Evolutionary conservation across 108 stramenopile genomes (phyloP), one percentile per base, ranked within the genome.

Genomic region (Skeletonema potamos): DNA sequence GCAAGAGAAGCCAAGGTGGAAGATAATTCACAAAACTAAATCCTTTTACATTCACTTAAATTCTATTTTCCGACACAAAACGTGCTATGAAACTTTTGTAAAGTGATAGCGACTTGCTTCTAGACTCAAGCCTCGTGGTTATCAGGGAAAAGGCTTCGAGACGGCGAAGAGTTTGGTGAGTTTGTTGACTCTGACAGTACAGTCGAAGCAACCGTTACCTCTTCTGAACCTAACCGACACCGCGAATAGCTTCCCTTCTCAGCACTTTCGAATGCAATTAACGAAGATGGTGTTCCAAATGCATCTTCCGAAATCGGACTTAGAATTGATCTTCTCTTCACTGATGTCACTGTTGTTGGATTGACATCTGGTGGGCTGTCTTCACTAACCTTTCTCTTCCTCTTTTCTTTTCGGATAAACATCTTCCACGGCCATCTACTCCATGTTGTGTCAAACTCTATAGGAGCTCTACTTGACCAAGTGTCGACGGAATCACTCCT

Each of bases 181-280:
- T 67, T 66, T 55, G 60, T 62, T 32, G 48, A 34, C 28, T 18
- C 9, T 37, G 56, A 33, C 9, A 62, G 33, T 30, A 57, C n/a
- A 8, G 39, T 36, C 27, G 74, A 60, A 30, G 39, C 43, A 39
- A 54, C 30, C 17, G 62, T 58, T 33, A 58, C 59, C 37, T 77
- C 76, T 8, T 77, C 69, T 12, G 62, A 64, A 12, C 65, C 64
- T 27, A 77, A 12, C 18, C 76, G 62, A 51, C 68, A 70, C 36
- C 76, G 30, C 8, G 58, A 56, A 30, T 70, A 77, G n/a, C 62
- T 48, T 10, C 57, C 64, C 30, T 70, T 70, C 6, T 59, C 64
- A 33, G 18, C 18, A 18, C 70, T 27, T 12, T 63, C 51, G 58
- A 70, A 44, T 12, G 69, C 48, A 13, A 74, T 65, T 5, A 70